Evolutionary conservation across 768 basidiomycete genomes (phyloP).

Genomic region (Russula ochroleuca): DNA sequence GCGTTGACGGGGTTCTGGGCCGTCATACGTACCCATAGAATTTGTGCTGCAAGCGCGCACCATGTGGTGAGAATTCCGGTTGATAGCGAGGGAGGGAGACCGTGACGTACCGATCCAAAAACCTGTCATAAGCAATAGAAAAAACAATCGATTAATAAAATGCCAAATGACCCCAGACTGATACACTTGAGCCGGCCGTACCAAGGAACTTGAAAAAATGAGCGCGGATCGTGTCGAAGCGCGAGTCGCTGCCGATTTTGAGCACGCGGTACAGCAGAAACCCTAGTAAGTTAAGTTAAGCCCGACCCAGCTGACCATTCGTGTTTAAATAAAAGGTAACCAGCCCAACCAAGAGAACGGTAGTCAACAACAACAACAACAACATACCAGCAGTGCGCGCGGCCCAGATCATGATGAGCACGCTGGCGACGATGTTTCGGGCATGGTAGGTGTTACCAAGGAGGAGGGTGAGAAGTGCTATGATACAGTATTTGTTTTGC

Average conservation of each 20-base stretch:
- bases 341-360: not conserved
- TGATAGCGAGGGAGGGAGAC: too few species aligned
- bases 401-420: constrained; percentile 68
- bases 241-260: constrained; percentile 58
- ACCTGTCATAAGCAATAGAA: not conserved
- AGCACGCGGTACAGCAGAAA: constrained; percentile 69
- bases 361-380: too few species aligned
- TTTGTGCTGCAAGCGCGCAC: not conserved
- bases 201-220: constrained; percentile 63
- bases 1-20: not conserved
- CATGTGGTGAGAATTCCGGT: not conserved
- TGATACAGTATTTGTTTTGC: not conserved
- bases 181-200: not conserved
- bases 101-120: constrained; percentile 13
- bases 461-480: constrained; percentile 58
- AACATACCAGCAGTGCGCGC: constrained; percentile 47
- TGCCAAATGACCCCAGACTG: not conserved
- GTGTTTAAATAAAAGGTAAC: not conserved
- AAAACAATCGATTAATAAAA: not conserved
- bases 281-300: constrained; percentile 33
- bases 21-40: constrained; percentile 1
- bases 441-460: constrained; percentile 58
- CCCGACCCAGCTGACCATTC: too few species aligned
- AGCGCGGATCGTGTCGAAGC: constrained; percentile 63
- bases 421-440: constrained; percentile 52